Percentiles rank a stretch among this genome's conserved stretches.
Evolutionary conservation across 495 filamentous ascomycete genomes (phyloP).

Genomic region (Halenospora varia): DNA sequence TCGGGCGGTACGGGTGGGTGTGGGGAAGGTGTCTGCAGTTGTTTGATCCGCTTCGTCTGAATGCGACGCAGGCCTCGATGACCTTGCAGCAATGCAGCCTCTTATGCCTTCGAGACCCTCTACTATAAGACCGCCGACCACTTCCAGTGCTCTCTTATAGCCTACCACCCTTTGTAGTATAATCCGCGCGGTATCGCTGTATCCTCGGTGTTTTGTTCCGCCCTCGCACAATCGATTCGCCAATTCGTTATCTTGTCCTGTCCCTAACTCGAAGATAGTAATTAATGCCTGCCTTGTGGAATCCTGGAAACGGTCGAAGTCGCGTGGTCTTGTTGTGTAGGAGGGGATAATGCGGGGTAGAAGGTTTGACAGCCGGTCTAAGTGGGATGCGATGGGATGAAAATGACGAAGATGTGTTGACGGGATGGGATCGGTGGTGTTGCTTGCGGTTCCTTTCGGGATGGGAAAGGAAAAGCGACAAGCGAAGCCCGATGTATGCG

Average conservation of each 20-base stretch:
- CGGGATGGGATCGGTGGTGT: neutral
- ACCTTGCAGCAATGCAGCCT: neutral
- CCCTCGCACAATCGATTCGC: neutral
- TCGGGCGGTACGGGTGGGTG: neutral
- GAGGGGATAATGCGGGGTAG: neutral
- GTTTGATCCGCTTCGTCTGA: neutral
- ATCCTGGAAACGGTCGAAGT: neutral
- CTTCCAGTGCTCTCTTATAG: neutral
- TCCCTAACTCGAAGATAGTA: neutral
- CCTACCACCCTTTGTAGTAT: neutral
- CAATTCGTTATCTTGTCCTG: neutral
- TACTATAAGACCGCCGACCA: neutral
- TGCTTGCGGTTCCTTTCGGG: constrained; percentile 5
- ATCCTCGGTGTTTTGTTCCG: constrained; percentile 5
- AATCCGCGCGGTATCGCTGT: neutral
- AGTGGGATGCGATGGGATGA: constrained; percentile 2
- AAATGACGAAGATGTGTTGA: neutral
- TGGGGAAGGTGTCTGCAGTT: neutral
- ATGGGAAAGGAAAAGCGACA: neutral
- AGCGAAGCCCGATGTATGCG: constrained; percentile 11
- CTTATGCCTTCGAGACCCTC: neutral
- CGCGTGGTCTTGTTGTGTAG: neutral
- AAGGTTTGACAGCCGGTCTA: neutral
- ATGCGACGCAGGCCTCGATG: neutral
- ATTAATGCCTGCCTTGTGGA: neutral